These are phyloP conservation scores for Chimonanthus salicifolius DNA, from an alignment of 164 flowering plant genomes.

Conservation along the genomic window DNA sequence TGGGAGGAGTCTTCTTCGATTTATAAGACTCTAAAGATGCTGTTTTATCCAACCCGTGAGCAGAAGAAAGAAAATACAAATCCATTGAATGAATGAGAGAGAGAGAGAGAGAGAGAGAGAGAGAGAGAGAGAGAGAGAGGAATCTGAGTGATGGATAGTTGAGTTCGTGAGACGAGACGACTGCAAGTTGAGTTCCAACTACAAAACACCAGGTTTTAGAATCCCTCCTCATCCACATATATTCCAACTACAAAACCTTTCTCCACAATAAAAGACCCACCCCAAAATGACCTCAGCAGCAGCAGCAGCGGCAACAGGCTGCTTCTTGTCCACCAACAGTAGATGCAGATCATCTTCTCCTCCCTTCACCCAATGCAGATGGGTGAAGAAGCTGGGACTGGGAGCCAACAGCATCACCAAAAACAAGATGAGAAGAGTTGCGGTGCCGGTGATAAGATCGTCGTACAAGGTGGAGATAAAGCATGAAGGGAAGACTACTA, in stretches of 20 bases:
- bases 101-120: not conserved
- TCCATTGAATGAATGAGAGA: not conserved
- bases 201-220: too few relatives aligned
- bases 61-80: not conserved
- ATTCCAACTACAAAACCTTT: not conserved
- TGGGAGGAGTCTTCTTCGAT: not conserved
- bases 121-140: not conserved
- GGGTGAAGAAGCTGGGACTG: not conserved
- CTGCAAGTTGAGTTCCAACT: too few relatives aligned
- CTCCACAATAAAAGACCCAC: not conserved
- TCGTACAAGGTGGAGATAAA: constrained; percentile 70
- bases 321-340: not conserved
- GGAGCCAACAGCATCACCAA: not conserved
- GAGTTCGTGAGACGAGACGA: not conserved
- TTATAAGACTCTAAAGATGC: constrained; percentile 3
- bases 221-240: not conserved
- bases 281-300: not conserved
- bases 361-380: not conserved
- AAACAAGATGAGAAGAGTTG: not conserved
- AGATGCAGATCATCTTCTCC: not conserved
- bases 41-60: constrained; percentile 17
- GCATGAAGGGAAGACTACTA: constrained; percentile 55
- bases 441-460: not conserved
- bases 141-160: not conserved
- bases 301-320: not conserved